Conservation (phyloP, 1,284 basidiomycete genomes). For the Gastroboletus turbinatus region DNA sequence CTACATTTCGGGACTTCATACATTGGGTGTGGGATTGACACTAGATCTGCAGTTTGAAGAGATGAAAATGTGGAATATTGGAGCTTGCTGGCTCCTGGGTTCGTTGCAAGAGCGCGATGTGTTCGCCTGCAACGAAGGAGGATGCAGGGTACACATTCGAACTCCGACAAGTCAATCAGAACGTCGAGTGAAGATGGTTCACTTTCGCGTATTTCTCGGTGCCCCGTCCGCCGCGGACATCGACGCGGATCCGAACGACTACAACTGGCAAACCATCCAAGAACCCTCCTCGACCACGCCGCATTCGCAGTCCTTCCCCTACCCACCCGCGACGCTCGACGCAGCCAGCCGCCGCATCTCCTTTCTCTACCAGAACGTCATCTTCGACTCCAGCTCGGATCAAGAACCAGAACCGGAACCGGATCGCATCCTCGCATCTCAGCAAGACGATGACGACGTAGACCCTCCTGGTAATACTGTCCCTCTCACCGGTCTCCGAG, state of each 20-base stretch:
- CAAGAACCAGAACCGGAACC: conserved; percentile 18
- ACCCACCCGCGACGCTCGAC: conserved; percentile 54
- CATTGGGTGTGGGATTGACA: neutral
- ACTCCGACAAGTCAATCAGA: too few species aligned
- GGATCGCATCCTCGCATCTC: conserved; percentile 16
- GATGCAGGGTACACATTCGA: too few species aligned
- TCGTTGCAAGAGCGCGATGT: too few species aligned
- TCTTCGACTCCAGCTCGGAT: conserved; percentile 50
- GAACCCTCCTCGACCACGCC: neutral
- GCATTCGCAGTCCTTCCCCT: conserved; percentile 16
- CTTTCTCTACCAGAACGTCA: conserved; percentile 61
- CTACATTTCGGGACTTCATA: neutral
- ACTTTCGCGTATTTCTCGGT: conserved; percentile 47
- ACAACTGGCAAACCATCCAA: conserved; percentile 43
- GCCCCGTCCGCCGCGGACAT: conserved; percentile 43
- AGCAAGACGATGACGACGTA: conserved; percentile 7
- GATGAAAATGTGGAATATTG: too few species aligned
- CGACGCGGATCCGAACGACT: conserved; percentile 25
- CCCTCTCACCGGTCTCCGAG: conserved; percentile 12
- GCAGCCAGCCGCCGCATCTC: conserved; percentile 64
- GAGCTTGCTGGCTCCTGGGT: too few species aligned
- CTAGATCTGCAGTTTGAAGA: too few species aligned
- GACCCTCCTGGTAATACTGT: conserved; percentile 16
- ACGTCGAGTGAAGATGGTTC: too few species aligned
- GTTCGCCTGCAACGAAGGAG: too few species aligned